Evolutionary conservation across 1,284 basidiomycete genomes (phyloP).

Genomic region (Puccinia triticina): DNA sequence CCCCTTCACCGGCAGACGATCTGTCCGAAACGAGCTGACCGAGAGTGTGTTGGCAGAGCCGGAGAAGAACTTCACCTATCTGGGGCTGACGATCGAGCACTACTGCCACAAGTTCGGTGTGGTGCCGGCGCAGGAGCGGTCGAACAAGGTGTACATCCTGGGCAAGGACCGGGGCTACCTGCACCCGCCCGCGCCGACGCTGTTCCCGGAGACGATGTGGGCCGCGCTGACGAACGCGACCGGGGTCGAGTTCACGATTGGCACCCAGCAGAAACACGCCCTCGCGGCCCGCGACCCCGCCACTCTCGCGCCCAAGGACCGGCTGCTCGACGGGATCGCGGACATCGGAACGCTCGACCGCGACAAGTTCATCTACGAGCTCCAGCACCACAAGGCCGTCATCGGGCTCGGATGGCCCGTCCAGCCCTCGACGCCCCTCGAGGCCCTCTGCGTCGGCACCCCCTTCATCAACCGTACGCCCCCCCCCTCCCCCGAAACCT

Average conservation of each 20-base stretch:
- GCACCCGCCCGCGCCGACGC: constrained; percentile 22
- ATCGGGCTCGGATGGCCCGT: constrained; percentile 46
- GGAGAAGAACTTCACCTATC: constrained; percentile 40
- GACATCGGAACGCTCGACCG: constrained; percentile 31
- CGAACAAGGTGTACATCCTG: constrained; percentile 46
- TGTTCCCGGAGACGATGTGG: constrained; percentile 19
- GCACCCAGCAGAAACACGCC: constrained; percentile 18
- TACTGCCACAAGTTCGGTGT: constrained; percentile 40
- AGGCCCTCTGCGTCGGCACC: constrained; percentile 48
- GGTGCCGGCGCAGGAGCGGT: constrained; percentile 19
- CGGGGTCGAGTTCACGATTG: constrained; percentile 40
- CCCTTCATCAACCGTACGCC: constrained; percentile 45
- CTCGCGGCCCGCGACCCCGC: not conserved
- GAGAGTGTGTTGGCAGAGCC: constrained; percentile 2
- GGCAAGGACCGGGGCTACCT: constrained; percentile 37
- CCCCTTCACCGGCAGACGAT: not conserved
- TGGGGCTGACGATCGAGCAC: constrained; percentile 47
- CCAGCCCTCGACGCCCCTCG: constrained; percentile 44
- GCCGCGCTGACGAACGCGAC: constrained; percentile 20
- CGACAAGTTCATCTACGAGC: constrained; percentile 31
- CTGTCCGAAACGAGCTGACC: no score
- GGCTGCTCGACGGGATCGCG: constrained; percentile 2
- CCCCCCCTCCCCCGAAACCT: not conserved
- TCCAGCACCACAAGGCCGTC: constrained; percentile 39
- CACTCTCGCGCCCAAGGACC: not conserved